Conservation (phyloP, 768 basidiomycete species). For the Postia placenta region DNA sequence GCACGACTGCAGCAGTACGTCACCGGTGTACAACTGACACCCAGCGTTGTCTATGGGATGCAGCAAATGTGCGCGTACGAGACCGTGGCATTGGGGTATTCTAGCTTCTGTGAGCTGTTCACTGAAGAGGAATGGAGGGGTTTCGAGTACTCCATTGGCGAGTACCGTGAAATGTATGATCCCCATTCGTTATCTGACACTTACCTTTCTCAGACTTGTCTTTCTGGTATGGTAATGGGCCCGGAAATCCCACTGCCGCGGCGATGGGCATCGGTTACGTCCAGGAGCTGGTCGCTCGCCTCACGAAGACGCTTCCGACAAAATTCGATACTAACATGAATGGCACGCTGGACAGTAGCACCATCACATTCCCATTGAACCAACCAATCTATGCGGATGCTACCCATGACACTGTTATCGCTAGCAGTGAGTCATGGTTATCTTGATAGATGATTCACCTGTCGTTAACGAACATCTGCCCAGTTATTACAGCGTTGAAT, state of each 20-base stretch:
- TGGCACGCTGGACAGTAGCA: constrained; percentile 35
- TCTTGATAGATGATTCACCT: neutral
- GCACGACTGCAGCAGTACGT: constrained; percentile 28
- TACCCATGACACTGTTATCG: constrained; percentile 40
- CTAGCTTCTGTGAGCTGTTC: constrained; percentile 44
- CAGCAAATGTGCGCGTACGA: constrained; percentile 36
- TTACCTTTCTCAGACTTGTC: constrained; percentile 10
- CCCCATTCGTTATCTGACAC: constrained; percentile 20
- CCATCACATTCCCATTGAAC: constrained; percentile 28
- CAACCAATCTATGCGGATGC: constrained; percentile 40
- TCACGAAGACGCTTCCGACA: constrained; percentile 31
- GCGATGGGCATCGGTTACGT: constrained; percentile 35
- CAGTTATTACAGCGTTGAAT: constrained; percentile 40
- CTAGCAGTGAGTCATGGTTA: constrained; percentile 24
- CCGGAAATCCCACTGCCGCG: constrained; percentile 36
- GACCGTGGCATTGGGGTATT: constrained; percentile 45
- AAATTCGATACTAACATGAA: constrained; percentile 40
- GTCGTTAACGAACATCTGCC: neutral
- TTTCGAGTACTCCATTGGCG: constrained; percentile 36
- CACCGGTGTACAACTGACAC: constrained; percentile 26
- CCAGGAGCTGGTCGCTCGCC: constrained; percentile 37
- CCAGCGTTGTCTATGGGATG: constrained; percentile 28
- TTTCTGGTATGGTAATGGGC: constrained; percentile 34
- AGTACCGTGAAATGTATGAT: constrained; percentile 1
- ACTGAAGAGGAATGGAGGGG: constrained; percentile 47